These are phyloP conservation scores for Citrus trifoliata DNA, from an alignment of 345 rosid genomes.

Conservation along the genomic window DNA sequence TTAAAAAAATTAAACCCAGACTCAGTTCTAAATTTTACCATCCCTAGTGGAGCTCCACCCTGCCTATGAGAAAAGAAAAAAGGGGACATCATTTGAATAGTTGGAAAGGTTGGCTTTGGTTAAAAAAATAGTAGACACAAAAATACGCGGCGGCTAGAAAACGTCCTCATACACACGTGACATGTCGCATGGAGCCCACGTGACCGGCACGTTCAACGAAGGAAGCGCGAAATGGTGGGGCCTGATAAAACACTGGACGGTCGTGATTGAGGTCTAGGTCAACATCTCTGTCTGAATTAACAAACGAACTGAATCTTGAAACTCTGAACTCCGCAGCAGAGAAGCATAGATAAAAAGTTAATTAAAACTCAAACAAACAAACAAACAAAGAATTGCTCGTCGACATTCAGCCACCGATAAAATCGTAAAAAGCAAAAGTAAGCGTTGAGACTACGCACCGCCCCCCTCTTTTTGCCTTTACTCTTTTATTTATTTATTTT, in stretches of 20 bases:
- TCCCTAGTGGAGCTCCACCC: no score
- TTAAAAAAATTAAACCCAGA: no score
- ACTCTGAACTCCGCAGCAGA: no score
- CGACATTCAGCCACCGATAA: neutral
- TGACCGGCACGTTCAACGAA: neutral
- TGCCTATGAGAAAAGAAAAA: no score
- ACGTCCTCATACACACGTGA: neutral
- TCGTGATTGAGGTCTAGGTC: neutral
- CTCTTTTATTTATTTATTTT: no score
- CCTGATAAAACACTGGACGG: neutral
- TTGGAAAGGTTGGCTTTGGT: neutral
- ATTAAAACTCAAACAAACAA: no score
- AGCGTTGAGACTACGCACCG: slow-evolving; percentile 43
- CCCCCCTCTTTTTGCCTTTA: neutral
- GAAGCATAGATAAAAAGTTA: no score
- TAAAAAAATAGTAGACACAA: neutral
- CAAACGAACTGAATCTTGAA: no score
- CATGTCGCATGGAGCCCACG: neutral
- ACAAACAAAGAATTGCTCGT: neutral
- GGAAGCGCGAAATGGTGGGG: neutral
- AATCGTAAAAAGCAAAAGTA: neutral
- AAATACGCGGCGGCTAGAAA: slow-evolving; percentile 19
- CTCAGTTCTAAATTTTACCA: no score
- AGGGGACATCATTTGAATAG: no score
- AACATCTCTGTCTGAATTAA: no score